Percentiles rank a stretch among this genome's conserved stretches.
phyloP scores from a whole-genome alignment of 805 yeast species.

The Torulaspora delbrueckii region DNA sequence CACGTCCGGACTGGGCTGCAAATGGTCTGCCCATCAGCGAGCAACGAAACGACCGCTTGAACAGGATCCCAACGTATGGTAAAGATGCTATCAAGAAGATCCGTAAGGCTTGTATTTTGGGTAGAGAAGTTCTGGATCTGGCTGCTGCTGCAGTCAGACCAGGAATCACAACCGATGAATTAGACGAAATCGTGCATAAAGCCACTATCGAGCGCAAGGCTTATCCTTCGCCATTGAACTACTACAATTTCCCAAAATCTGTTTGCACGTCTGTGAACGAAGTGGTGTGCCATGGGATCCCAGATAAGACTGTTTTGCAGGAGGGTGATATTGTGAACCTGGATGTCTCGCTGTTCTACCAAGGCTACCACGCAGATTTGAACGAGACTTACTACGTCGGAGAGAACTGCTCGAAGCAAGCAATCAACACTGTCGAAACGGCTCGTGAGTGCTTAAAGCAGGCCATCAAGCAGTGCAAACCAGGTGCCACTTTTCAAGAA shows the following conservation, averaged over 20 bases:
- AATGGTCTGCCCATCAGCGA: conserved; percentile 79
- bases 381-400: conserved; percentile 98
- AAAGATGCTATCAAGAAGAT: conserved; percentile 70
- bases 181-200: conserved; percentile 79
- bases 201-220: conserved; percentile 85
- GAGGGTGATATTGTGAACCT: conserved; percentile 94
- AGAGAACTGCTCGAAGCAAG: conserved; percentile 72
- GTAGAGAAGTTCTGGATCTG: conserved; percentile 83
- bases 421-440: conserved; percentile 86
- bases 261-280: conserved; percentile 93
- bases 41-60: conserved; percentile 62
- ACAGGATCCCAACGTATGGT: conserved; percentile 56
- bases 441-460: conserved; percentile 80
- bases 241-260: conserved; percentile 88
- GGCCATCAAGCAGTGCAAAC: conserved; percentile 83
- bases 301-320: conserved; percentile 77
- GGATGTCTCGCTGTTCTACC: conserved; percentile 78
- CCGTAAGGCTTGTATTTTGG: conserved; percentile 67
- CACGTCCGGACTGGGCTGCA: conserved; percentile 75
- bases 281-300: conserved; percentile 95
- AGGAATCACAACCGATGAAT: conserved; percentile 89
- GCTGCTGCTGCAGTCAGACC: conserved; percentile 82
- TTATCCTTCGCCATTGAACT: conserved; percentile 93
- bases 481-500: conserved; percentile 83
- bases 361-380: conserved; percentile 90